Base-by-base conservation (phyloP, 2,329 filamentous ascomycete genomes). In the Cladosporium sphaerospermum region DNA sequence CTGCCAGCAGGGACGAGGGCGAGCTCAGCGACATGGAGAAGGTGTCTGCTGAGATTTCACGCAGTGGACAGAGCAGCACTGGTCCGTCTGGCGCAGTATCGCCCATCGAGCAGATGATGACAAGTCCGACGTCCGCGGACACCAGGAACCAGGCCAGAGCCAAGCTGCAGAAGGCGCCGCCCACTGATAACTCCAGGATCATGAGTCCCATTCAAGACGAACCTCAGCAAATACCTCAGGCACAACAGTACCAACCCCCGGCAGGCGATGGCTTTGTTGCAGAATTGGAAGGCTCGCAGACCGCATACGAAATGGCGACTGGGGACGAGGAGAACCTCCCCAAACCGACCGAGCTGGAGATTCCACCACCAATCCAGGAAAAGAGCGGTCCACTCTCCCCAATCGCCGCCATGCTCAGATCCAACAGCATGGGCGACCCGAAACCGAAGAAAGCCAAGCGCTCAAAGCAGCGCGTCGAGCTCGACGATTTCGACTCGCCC, bases 401-500 rank as follows among this genome's bases (percentile, higher is more conserved):
- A 2, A 67, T 75, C 19, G 69, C 75, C 14, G 78, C 75, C 54
- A 72, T 75, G 37, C 66, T 74, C 52, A 70, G 65, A 64, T 66
- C 67, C 11, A 66, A 64, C 55, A 59, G 68, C 66, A 64, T 62
- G 14, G 51, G 51, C 67, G 39, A 73, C 67, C 50, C 71, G 65
- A 79, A 81, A 37, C 62, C 74, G 2, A 81, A 78, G 62, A 79
- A 82, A 67, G 74, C 78, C 41, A 81, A 76, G 54, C 77, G 78
- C 59, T 78, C 83, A 1, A 83, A 82, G 57, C 73, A 80, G 13
- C 80, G 84, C 19, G 76, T 84, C 57, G 83, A 84, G 52, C 74
- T 89, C 10, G 86, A 89, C 62, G 85, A 87, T 58, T 85, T 86
- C 43, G 85, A 87, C 49, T 79, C 79, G 4, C 76, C 73, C 41